Percentiles rank a stretch among this genome's conserved stretches.
Conservation (phyloP, 2,329 filamentous ascomycete species). For the Ceratocystis smalleyi region DNA sequence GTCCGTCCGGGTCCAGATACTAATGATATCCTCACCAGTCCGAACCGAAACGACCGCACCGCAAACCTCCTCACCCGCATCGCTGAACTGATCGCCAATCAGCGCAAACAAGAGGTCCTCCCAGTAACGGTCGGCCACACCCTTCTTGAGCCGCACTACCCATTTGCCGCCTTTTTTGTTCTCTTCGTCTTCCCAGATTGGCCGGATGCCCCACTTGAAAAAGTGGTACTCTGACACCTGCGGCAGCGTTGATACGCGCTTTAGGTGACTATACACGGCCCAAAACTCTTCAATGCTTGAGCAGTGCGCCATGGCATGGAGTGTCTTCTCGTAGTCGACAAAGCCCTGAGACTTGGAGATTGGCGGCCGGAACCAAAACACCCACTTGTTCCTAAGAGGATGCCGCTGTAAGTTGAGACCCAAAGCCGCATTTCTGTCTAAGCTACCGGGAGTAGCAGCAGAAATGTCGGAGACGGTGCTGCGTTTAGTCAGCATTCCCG, state of each 20-base stretch:
- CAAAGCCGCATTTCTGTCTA: slow-evolving; percentile 19
- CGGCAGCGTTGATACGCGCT: slow-evolving; percentile 72
- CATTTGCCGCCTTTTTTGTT: slow-evolving; percentile 95
- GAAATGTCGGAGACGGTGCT: slow-evolving; percentile 24
- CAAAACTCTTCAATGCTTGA: slow-evolving; percentile 81
- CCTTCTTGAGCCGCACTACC: slow-evolving; percentile 94
- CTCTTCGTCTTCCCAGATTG: slow-evolving; percentile 96
- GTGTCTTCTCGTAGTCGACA: slow-evolving; percentile 90
- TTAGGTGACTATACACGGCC: slow-evolving; percentile 74
- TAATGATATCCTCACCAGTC: slow-evolving; percentile 91
- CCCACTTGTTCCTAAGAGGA: slow-evolving; percentile 72
- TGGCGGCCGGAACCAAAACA: slow-evolving; percentile 93
- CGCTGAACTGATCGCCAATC: slow-evolving; percentile 83
- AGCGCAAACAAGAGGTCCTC: slow-evolving; percentile 84
- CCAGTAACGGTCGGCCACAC: slow-evolving; percentile 91
- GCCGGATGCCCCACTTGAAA: slow-evolving; percentile 89
- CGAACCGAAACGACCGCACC: slow-evolving; percentile 87
- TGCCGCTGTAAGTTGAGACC: slow-evolving; percentile 19
- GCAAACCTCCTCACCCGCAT: slow-evolving; percentile 86
- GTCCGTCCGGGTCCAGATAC: slow-evolving; percentile 91
- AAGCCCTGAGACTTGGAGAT: slow-evolving; percentile 83
- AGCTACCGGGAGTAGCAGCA: slow-evolving; percentile 20
- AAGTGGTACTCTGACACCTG: slow-evolving; percentile 95
- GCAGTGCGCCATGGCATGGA: slow-evolving; percentile 71
- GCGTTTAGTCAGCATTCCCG: slow-evolving; percentile 22